A percentile compares a stretch with the other conserved stretches of the same genome.
These are phyloP conservation scores for Alternaria sp. DNA, from an alignment of 2,329 filamentous ascomycete genomes.

Conservation along the genomic window DNA sequence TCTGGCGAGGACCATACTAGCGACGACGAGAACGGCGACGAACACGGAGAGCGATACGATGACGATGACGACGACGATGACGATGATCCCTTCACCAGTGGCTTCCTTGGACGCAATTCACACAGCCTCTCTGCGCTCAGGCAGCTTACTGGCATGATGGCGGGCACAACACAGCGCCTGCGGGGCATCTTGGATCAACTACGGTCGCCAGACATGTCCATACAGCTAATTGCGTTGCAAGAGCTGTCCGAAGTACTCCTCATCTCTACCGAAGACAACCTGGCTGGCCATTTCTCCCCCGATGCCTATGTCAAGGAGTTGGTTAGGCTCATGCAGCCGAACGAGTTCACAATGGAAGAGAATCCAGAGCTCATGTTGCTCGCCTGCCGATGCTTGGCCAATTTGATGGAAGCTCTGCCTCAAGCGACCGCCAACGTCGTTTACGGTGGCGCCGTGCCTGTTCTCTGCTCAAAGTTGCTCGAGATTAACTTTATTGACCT, in stretches of 20 bases:
- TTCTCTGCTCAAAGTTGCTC: conserved; percentile 91
- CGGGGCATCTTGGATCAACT: conserved; percentile 69
- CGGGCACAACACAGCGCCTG: conserved; percentile 79
- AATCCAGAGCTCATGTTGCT: conserved; percentile 98
- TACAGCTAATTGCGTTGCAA: conserved; percentile 90
- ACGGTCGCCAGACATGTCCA: conserved; percentile 81
- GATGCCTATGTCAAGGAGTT: conserved; percentile 96
- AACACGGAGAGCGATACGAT: conserved; percentile 55
- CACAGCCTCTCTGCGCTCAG: conserved; percentile 76
- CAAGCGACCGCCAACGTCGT: conserved; percentile 94
- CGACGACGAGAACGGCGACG: conserved; percentile 63
- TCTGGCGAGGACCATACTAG: conserved; percentile 51
- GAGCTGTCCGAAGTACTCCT: conserved; percentile 92
- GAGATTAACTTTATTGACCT: conserved; percentile 98
- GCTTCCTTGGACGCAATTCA: conserved; percentile 72
- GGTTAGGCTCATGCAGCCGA: conserved; percentile 88
- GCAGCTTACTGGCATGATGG: conserved; percentile 87
- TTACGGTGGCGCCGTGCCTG: conserved; percentile 93
- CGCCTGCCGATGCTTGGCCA: conserved; percentile 93
- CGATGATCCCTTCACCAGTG: conserved; percentile 64
- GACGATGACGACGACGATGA: conserved; percentile 63
- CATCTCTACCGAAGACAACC: conserved; percentile 94
- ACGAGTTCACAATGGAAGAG: conserved; percentile 83
- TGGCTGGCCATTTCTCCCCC: conserved; percentile 92
- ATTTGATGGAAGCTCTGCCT: conserved; percentile 96